These are phyloP conservation scores for Mollisia scopiformis DNA, from an alignment of 2,329 filamentous ascomycete species.

Conservation along the genomic window DNA sequence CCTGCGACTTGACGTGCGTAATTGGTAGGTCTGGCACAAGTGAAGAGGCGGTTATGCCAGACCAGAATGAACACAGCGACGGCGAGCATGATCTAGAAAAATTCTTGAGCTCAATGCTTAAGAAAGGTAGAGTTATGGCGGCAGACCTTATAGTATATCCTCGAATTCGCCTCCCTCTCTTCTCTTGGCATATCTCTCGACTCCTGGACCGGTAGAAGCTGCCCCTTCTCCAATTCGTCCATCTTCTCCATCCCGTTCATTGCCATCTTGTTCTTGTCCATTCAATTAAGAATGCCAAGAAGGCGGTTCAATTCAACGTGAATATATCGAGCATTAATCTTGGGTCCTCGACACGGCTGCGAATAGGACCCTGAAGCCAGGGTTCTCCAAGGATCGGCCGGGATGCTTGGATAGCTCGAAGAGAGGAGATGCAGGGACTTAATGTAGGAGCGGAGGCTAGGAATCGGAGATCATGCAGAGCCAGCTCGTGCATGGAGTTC, in stretches of 20 bases:
- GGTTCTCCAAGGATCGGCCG: constrained; percentile 2
- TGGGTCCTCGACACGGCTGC: background rate
- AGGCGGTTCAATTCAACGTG: background rate
- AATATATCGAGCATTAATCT: constrained; percentile 4
- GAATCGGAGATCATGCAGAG: constrained; percentile 21
- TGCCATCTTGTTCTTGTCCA: constrained; percentile 13
- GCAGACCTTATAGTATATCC: constrained; percentile 24
- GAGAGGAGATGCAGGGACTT: background rate
- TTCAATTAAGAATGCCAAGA: constrained; percentile 5
- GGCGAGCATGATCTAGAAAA: constrained; percentile 20
- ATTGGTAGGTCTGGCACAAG: constrained; percentile 6
- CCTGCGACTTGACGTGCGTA: constrained; percentile 18
- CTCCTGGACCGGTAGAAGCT: constrained; percentile 3
- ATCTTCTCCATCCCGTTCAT: constrained; percentile 11
- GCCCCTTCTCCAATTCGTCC: constrained; percentile 24
- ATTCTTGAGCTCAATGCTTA: constrained; percentile 1
- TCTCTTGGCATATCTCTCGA: background rate
- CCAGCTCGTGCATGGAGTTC: constrained; percentile 25
- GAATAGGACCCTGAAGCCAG: constrained; percentile 1
- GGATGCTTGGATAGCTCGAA: background rate
- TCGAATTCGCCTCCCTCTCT: background rate
- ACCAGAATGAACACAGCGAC: constrained; percentile 23
- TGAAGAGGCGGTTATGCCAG: constrained; percentile 17
- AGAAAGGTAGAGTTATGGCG: background rate
- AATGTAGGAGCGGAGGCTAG: background rate